Percentiles rank a stretch among this genome's conserved stretches.
Evolutionary conservation across 768 basidiomycete genomes (phyloP).

Genomic region (Trametes cinnabarina): DNA sequence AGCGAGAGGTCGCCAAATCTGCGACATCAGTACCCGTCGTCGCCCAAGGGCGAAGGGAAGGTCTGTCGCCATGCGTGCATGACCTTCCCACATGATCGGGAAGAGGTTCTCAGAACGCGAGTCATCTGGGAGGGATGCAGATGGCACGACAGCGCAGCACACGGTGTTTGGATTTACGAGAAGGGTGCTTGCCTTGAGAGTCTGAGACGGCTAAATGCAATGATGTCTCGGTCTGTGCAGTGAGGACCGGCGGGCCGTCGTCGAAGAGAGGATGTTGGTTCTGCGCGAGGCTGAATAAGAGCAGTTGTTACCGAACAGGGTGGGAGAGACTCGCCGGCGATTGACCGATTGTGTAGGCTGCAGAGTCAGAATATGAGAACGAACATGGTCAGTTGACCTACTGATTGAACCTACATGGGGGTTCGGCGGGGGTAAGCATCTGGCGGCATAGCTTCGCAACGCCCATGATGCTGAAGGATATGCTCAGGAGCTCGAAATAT

Average conservation of each 20-base stretch:
- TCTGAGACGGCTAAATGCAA: background rate
- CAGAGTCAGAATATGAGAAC: background rate
- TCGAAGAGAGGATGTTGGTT: constrained; percentile 1
- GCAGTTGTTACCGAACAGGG: background rate
- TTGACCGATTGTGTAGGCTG: background rate
- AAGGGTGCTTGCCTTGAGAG: constrained; percentile 10
- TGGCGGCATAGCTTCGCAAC: constrained; percentile 4
- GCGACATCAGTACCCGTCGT: background rate
- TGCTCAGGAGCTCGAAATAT: no score
- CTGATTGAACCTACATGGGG: background rate
- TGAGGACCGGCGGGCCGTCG: constrained; percentile 9
- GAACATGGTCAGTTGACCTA: background rate
- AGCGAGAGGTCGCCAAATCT: no score
- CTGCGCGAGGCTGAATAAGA: background rate
- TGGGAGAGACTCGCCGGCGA: constrained; percentile 3
- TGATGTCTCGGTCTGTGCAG: constrained; percentile 2
- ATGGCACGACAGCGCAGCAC: background rate
- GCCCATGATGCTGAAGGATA: no score
- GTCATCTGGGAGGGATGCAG: background rate
- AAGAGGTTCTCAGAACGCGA: background rate
- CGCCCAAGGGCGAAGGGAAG: background rate
- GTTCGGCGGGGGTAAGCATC: background rate
- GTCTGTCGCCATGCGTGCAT: background rate
- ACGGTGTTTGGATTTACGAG: no score
- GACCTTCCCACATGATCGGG: constrained; percentile 7